Base-by-base conservation (phyloP, 2,329 filamentous ascomycete species). In the Lachnellula hyalina region DNA sequence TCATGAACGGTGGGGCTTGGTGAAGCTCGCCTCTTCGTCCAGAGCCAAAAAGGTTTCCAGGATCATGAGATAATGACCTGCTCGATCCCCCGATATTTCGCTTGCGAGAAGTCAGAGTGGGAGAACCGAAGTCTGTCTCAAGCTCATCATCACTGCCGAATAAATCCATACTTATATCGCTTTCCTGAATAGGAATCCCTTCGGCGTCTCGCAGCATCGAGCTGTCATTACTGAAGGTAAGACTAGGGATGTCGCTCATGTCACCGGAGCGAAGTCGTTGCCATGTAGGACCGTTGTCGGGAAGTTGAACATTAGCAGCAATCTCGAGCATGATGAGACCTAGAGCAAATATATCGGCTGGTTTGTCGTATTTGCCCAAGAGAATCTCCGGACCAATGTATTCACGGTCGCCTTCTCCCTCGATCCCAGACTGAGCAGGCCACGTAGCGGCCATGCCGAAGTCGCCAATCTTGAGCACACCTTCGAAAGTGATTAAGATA, bases 331-430 rank as follows among this genome's bases (percentile, higher is more conserved):
- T 89, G 71, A 97, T 96, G 65, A 97, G 82, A 50, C 94, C 94
- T 32, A 99, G 82, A 11, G 94, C 90, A 71, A 96, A 99, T 49
- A 99, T 82, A 71, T 99, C 94, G 36, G 91, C 89, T 38, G 93
- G 89, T 71, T 93, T 94, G 73, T 96, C 91, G 63, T 88, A 94
- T 60, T 85, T 83, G 42, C 92, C 93, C 67, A 84, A 83, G 19
- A 99, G 82, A 58, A 96, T 90, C 72, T 99, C 94, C 0, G 92
- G 92, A 1, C 89, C 93, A 68, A 99, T 93, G 70, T 99, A 99
- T 69, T 96, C 90, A 49, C 94, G 89, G 69, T 99, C 94, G 34
- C 94, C 94, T 74, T 99, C 94, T 42, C 89, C 87, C 62, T 96
- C 91, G 57, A 94, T 87, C 53, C 85, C 83, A 52, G 83, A 78